phyloP scores from a whole-genome alignment of 768 basidiomycete species.

The Suillus spraguei region DNA sequence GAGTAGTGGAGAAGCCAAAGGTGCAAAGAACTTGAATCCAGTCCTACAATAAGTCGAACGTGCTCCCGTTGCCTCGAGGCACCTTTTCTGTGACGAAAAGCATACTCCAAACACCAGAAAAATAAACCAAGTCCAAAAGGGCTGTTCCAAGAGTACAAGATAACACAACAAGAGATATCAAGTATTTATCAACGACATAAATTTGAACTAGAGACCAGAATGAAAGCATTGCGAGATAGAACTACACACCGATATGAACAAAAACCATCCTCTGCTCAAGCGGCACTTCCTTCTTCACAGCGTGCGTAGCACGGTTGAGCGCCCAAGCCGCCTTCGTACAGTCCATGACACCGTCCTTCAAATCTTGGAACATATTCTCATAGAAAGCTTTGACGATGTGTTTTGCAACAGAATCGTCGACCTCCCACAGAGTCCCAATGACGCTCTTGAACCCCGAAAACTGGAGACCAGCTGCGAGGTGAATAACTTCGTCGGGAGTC shows the following conservation, averaged over 20 bases:
- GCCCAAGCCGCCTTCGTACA: background rate
- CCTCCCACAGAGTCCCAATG: background rate
- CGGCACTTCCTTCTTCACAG: background rate
- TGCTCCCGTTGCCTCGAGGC: too few species aligned
- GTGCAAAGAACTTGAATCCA: too few species aligned
- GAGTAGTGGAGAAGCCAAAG: too few species aligned
- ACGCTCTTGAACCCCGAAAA: background rate
- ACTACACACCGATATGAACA: background rate
- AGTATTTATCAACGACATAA: too few species aligned
- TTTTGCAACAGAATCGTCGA: background rate
- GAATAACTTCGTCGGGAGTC: background rate
- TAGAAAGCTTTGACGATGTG: background rate
- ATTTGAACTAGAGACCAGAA: background rate
- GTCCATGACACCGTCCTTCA: background rate
- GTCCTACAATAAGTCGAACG: too few species aligned
- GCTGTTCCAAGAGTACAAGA: too few species aligned
- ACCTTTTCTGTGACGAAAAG: too few species aligned
- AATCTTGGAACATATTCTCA: background rate
- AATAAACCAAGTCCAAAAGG: too few species aligned
- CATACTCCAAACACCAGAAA: too few species aligned
- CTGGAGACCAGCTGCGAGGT: background rate
- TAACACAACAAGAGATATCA: too few species aligned
- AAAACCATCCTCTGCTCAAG: slow-evolving; percentile 1
- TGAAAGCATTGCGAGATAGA: background rate
- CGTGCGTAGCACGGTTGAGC: background rate